Evolutionary conservation across 306 rosid genomes (phyloP).

Genomic region (Lotus japonicus): DNA sequence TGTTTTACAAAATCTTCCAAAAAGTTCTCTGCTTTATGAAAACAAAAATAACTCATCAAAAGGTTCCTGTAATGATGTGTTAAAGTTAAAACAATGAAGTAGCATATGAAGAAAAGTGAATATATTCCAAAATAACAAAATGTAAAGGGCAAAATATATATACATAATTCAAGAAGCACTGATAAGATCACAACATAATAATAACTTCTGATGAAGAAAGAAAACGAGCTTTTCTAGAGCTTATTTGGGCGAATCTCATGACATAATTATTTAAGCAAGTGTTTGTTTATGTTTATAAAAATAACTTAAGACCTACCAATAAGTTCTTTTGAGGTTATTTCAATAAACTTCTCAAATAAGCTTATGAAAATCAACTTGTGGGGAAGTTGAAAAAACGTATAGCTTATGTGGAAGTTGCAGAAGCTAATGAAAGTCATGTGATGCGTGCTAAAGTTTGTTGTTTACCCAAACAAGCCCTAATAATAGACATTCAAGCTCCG

Average conservation of each 20-base stretch:
- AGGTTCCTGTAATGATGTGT: not conserved
- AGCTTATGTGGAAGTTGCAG: too few relatives aligned
- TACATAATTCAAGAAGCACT: not conserved
- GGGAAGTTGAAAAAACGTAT: too few relatives aligned
- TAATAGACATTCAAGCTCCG: not conserved
- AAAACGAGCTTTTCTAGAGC: not conserved
- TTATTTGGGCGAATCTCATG: too few relatives aligned
- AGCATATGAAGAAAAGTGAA: not conserved
- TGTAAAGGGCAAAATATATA: not conserved
- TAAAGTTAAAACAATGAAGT: slow-evolving; percentile 4
- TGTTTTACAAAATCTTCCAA: slow-evolving; percentile 77
- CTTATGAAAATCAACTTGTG: too few relatives aligned
- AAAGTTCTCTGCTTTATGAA: slow-evolving; percentile 54
- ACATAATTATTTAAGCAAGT: too few relatives aligned
- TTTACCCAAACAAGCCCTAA: not conserved
- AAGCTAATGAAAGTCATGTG: too few relatives aligned
- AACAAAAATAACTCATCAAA: slow-evolving; percentile 15
- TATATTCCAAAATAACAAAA: slow-evolving; percentile 2
- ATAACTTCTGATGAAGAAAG: not conserved
- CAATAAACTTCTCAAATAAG: too few relatives aligned
- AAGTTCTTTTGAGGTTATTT: too few relatives aligned
- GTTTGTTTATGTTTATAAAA: too few relatives aligned
- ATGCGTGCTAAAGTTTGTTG: too few relatives aligned
- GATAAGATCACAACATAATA: not conserved
- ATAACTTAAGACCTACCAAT: too few relatives aligned